Conservation (phyloP, 2,329 filamentous ascomycete species). For the Cladophialophora exuberans region DNA sequence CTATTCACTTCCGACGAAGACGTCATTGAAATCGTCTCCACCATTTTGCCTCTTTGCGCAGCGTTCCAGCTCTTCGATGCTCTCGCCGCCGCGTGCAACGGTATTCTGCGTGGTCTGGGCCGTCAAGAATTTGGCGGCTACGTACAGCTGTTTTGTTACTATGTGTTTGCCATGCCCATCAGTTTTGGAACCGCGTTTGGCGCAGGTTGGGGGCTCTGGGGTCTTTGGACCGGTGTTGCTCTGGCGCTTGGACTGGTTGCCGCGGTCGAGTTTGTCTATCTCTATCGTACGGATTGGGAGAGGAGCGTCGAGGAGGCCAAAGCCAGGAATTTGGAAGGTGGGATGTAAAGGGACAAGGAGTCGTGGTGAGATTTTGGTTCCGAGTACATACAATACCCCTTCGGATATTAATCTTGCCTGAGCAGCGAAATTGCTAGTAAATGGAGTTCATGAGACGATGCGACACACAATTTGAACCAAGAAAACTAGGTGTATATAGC, state of each 20-base stretch:
- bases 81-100: conserved; percentile 76
- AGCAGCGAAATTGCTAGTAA: too few relatives aligned
- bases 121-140: conserved; percentile 89
- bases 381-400: too few relatives aligned
- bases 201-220: conserved; percentile 73
- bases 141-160: conserved; percentile 84
- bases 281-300: conserved; percentile 59
- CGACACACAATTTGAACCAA: neutral
- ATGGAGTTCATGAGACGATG: too few relatives aligned
- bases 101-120: conserved; percentile 82
- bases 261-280: conserved; percentile 59
- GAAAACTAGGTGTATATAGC: neutral
- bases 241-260: conserved; percentile 67
- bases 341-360: neutral
- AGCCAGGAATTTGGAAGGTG: conserved; percentile 54
- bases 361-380: neutral
- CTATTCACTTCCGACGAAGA: conserved; percentile 77
- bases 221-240: conserved; percentile 79
- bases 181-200: conserved; percentile 79
- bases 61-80: conserved; percentile 90
- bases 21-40: conserved; percentile 69
- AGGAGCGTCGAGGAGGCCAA: conserved; percentile 64
- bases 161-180: conserved; percentile 81
- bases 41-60: conserved; percentile 77
- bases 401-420: neutral